Conservation (phyloP, 2,329 filamentous ascomycete genomes). For the Trichoderma brevicompactum region DNA sequence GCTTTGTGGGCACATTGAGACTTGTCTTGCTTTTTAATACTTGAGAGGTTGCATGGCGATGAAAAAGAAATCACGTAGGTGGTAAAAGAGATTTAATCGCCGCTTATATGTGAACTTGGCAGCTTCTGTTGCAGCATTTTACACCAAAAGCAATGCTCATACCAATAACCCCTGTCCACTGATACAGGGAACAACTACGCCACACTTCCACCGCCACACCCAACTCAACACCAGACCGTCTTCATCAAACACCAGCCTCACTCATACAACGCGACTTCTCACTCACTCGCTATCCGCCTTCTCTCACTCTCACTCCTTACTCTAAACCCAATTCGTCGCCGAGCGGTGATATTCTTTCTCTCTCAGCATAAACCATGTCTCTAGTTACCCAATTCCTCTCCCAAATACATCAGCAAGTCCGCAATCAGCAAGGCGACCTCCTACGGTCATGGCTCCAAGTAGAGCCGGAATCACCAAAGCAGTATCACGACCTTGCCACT, state of each 20-base stretch:
- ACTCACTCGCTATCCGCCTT: slow-evolving; percentile 16
- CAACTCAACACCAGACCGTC: neutral
- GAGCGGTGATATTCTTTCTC: neutral
- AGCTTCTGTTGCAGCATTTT: too few species aligned
- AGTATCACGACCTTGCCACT: slow-evolving; percentile 68
- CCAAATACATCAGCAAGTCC: slow-evolving; percentile 62
- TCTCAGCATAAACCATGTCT: slow-evolving; percentile 52
- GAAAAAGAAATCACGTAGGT: too few species aligned
- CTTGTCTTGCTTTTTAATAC: too few species aligned
- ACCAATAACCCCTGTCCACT: too few species aligned
- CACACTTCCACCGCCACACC: slow-evolving; percentile 17
- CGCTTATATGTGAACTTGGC: neutral
- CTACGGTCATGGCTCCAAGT: slow-evolving; percentile 74
- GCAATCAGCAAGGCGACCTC: slow-evolving; percentile 64
- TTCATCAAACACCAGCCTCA: slow-evolving; percentile 13
- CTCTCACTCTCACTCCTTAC: slow-evolving; percentile 22
- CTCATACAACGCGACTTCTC: slow-evolving; percentile 23
- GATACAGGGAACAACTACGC: neutral
- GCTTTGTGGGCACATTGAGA: too few species aligned
- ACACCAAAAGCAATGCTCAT: too few species aligned
- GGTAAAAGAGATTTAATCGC: too few species aligned
- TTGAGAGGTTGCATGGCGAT: too few species aligned
- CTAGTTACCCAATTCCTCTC: slow-evolving; percentile 70
- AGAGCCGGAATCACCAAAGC: slow-evolving; percentile 69
- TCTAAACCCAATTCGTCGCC: neutral